A percentile compares a stretch with the other conserved stretches of the same genome.
These are phyloP conservation scores for Chlorociboria aeruginascens DNA, from an alignment of 495 filamentous ascomycete species.

Conservation along the genomic window DNA sequence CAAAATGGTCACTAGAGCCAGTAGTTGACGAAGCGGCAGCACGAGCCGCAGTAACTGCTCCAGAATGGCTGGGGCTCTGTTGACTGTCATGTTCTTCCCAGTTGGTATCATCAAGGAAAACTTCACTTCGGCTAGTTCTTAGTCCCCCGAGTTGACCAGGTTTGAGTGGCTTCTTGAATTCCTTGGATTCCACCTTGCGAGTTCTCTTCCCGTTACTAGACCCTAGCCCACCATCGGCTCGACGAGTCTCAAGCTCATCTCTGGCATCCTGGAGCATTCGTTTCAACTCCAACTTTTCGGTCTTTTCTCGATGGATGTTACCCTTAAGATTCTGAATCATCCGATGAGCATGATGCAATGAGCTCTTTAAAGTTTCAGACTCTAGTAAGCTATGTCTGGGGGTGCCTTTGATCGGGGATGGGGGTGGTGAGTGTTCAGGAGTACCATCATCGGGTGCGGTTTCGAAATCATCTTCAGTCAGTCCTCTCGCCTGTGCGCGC, in stretches of 20 bases:
- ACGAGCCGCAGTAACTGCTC: slow-evolving; percentile 8
- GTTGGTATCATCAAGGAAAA: slow-evolving; percentile 69
- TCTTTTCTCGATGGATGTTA: slow-evolving; percentile 94
- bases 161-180: slow-evolving; percentile 63
- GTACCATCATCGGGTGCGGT: slow-evolving; percentile 57
- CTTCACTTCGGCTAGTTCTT: slow-evolving; percentile 63
- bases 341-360: slow-evolving; percentile 83
- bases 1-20: slow-evolving; percentile 53
- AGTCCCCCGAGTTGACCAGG: slow-evolving; percentile 66
- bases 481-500: slow-evolving; percentile 41
- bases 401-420: slow-evolving; percentile 80
- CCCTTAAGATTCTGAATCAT: slow-evolving; percentile 92
- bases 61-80: slow-evolving; percentile 31
- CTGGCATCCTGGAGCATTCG: slow-evolving; percentile 92
- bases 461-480: slow-evolving; percentile 50
- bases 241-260: slow-evolving; percentile 76
- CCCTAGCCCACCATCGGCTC: slow-evolving; percentile 42
- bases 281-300: slow-evolving; percentile 90
- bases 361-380: slow-evolving; percentile 87
- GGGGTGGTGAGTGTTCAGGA: slow-evolving; percentile 81
- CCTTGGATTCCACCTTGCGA: slow-evolving; percentile 56
- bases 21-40: slow-evolving; percentile 17
- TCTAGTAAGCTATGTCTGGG: slow-evolving; percentile 83
- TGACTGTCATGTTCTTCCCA: slow-evolving; percentile 72
- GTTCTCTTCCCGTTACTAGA: slow-evolving; percentile 44